Base-by-base conservation (phyloP, 768 basidiomycete genomes). In the Paxillus involutus region DNA sequence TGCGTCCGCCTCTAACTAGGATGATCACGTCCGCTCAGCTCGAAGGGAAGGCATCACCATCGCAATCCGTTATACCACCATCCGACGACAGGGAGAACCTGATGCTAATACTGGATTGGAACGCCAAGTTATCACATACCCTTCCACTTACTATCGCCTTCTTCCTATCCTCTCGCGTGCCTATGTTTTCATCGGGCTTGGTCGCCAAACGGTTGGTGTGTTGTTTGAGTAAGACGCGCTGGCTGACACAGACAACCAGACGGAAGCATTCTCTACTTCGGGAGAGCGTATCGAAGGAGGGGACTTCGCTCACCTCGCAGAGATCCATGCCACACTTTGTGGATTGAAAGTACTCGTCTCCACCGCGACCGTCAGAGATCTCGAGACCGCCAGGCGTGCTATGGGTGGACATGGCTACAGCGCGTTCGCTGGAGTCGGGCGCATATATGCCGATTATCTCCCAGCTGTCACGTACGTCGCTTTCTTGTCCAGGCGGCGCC, bases 331-430 rank as follows among this genome's bases (percentile, higher is more conserved):
- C 0, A 81, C 79, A 10, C 82, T 86, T 10, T 84, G 83, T 61
- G 87, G 84, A 0, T 73, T 91, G 21, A 91, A 91, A 65, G 75
- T 81, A 4, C 74, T 86, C 30, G 80, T 79, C 4, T 77, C 81
- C 1, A 75, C 78, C 0, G 65, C 74, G n/a, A 72, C 75, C 5
- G 76, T 83, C 2, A 76, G 76, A 33, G 85, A 86, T 57, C 61
- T 88, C 12, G 88, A 89, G 66, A 78, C 74, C 6, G 84, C 86
- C 3, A 79, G 88, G 8, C 78, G 86, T 14, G 79, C 85, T 0
- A 80, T 90, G 79, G 89, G 89, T 47, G 89, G 89, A 4, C 89
- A 91, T 66, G 89, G 89, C 0, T 89, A 80, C 67, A 87, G 86
- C 59, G 79, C 76, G 0, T 87, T 84, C 58, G 75, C 85, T 0